Evolutionary conservation across 2,329 filamentous ascomycete genomes (phyloP), one percentile per base, ranked within the genome.

Genomic region (Aspergillus aculeatus): DNA sequence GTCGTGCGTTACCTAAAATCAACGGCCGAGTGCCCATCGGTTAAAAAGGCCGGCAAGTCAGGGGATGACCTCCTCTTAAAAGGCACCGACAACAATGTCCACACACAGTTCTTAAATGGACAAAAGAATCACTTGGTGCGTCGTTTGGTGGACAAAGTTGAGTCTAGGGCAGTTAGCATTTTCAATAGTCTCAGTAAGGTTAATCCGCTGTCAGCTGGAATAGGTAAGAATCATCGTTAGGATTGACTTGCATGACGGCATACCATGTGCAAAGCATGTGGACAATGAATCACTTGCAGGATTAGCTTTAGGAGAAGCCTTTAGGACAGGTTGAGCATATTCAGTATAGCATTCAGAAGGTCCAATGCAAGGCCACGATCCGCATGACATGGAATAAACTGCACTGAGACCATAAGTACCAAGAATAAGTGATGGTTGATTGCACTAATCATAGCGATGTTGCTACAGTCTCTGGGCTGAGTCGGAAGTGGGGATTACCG

Each of bases 1-100:
- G 41, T 47, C 41, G 38, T 32, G 52, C 38, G 38, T 54, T 54
- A 24, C 52, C 52, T 47, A 21, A 54, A 54, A 19, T 19, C 38
- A 32, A 54, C 52, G 52, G 47, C 31, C 4, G 19, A 19, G 21
- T 41, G 14, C n/a, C 12, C 16, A 21, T 47, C 38, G 41, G 16
- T 47, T 47, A 47, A 19, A 44, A 4, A 14, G 52, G 38, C 38
- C 38, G n/a, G 38, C 38, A 44, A 44, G 38, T 44, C 26, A 44
- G n/a, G 38, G 38, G 38, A 41, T 41, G 16, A 5, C 38, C 14
- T 44, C 38, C 38, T 44, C 14, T 44, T 47, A 9, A 44, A 47
- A 48, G 38, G 16, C 23, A 31, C 29, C 23, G 23, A 21, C 49
- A 38, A 5, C 14, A 26, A 41, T 23, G 52, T 16, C 23, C 23